Base-by-base conservation (phyloP, 805 yeast species). In the Scheffersomyces amazonensis region DNA sequence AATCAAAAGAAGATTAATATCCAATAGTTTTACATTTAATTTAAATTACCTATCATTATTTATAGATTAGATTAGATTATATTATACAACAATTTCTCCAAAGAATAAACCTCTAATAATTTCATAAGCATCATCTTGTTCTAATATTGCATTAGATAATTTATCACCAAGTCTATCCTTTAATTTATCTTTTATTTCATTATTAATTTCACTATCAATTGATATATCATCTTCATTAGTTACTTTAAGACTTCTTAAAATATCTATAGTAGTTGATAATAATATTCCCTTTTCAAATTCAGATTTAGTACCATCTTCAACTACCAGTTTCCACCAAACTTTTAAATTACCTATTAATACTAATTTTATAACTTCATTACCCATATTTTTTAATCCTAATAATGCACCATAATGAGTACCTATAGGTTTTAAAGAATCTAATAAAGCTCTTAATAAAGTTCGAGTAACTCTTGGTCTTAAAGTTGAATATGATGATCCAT, bases 341-440 rank as follows among this genome's bases (percentile, higher is more conserved):
- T 80, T 76, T 43, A 91, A 62, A 58, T 93, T 93, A 0, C 96
- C 96, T 27, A 91, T 68, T 38, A 93, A 72, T 1, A 87, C 76
- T 31, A 91, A 81, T 48, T 96, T 76, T 25, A 91, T 77, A 8
- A 93, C 95, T 61, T 93, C 98, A 4, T 81, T 69, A 3, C 97
- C 99, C 52, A 93, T 65, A 15, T 83, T 87, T 40, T 78, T 76
- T 52, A 93, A 73, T 5, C 98, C 99, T 34, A 79, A 75, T 21
- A 95, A 75, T 4, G 97, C 83, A 27, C 99, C 99, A 52, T 85
- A 93, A 44, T 89, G 88, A 0, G 98, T 88, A 2, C 96, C 96
- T 12, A 83, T 71, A 0, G 95, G 89, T 49, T 85, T 81, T 25
- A 83, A 78, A 6, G 89, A 75, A 52, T 90, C 96, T 59, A 93